Base-by-base conservation (phyloP, 192 early-diverging fungal genomes). In the Podila minutissima region DNA sequence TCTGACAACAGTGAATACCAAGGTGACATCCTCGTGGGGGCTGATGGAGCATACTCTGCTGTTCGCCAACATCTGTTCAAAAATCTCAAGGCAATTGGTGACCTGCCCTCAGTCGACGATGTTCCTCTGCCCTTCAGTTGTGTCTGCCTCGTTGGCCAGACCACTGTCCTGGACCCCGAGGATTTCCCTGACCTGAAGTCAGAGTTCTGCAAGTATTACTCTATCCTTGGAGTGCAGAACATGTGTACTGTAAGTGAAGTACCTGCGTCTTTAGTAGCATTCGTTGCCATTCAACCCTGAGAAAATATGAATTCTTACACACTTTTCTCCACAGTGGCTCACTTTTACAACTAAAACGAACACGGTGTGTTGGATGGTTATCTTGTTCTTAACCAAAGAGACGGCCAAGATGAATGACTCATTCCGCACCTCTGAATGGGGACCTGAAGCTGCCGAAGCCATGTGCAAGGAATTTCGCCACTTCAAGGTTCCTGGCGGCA, bases 251-350 rank as follows among this genome's bases (percentile, higher is more conserved):
- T 51, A 51, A 51, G 35, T 37, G 35, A 37, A 9, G 35, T 37
- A 37, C 9, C 35, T 9, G 2, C n/a, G n/a, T 37, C 9, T 10
- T 37, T 10, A 37, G 1, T 37, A 10, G 35, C 9, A 10, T 37
- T 37, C 9, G 2, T 37, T 10, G 6, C 35, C 9, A 5, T 7
- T 37, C 0, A 0, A 37, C 9, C 4, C 9, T 37, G 29, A 37
- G 35, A 37, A 37, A 5, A 10, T 10, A 37, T 7, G 35, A 9
- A 9, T 3, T n/a, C n/a, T 37, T 7, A 37, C 35, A 37, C 35
- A 37, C 35, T 37, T 37, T 51, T n/a, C n/a, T 51, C 13, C 50
- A 15, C n/a, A 48, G 62, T 64, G 62, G 62, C n/a, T 64, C 24
- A 64, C 62, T 0, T 28, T 64, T 8, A 64, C 62, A 11, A 64